Evolutionary conservation across 148 eudicot genomes (phyloP).

Genomic region (Cornus kousa): DNA sequence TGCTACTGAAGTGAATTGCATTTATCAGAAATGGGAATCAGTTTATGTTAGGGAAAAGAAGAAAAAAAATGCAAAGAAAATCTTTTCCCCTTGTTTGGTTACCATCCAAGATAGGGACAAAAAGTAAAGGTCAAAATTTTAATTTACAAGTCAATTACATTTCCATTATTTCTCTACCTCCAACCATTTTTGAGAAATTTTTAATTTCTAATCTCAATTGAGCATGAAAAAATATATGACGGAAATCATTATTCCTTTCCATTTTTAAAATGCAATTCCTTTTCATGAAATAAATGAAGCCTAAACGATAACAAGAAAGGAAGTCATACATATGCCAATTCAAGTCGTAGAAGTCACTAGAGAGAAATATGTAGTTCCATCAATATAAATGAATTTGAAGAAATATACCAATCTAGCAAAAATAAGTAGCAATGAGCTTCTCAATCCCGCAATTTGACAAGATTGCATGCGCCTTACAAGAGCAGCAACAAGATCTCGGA

Average conservation of each 20-base stretch:
- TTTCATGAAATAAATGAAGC: no score
- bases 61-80: no score
- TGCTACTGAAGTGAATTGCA: neutral
- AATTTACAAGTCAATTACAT: no score
- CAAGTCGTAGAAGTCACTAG: neutral
- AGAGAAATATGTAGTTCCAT: neutral
- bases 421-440: conserved; percentile 75
- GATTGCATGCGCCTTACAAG: conserved; percentile 88
- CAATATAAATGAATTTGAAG: conserved; percentile 4
- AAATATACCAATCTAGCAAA: conserved; percentile 80
- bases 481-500: conserved; percentile 77
- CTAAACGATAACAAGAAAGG: neutral
- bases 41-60: neutral
- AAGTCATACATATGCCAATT: neutral
- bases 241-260: no score
- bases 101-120: no score
- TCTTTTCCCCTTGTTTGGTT: no score
- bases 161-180: no score
- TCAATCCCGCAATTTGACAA: conserved; percentile 64
- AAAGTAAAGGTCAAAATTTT: no score
- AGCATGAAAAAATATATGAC: no score
- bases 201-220: no score
- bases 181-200: no score
- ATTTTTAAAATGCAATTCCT: no score
- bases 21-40: neutral